Conservation (phyloP, 495 filamentous ascomycete genomes). For the Neurospora sp. region DNA sequence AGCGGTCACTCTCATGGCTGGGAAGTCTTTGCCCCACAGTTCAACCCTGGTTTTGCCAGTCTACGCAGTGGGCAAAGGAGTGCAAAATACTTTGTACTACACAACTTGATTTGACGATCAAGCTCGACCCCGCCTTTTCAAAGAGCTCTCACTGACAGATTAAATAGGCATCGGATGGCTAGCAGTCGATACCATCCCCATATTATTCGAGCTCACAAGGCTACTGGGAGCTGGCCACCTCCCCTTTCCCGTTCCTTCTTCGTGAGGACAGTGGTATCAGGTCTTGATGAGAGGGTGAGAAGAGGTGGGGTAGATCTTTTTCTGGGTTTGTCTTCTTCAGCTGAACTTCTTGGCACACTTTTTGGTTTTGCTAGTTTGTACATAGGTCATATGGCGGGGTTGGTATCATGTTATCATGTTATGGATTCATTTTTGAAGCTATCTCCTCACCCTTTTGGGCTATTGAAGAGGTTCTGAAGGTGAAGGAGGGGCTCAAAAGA, state of each 20-base stretch:
- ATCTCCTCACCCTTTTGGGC: background rate
- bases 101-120: background rate
- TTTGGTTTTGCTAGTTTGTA: background rate
- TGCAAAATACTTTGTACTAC: too few relatives aligned
- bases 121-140: background rate
- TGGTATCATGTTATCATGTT: background rate
- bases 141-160: background rate
- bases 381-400: background rate
- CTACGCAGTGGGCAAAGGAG: too few relatives aligned
- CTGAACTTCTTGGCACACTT: background rate
- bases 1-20: too few relatives aligned
- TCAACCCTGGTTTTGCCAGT: too few relatives aligned
- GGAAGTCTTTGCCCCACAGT: too few relatives aligned
- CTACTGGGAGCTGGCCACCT: conserved; percentile 32
- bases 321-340: background rate
- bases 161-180: conserved; percentile 62
- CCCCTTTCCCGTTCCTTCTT: background rate
- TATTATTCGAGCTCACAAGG: conserved; percentile 57
- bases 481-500: background rate
- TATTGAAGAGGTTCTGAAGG: background rate
- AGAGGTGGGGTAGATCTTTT: background rate
- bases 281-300: background rate
- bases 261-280: background rate
- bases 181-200: conserved; percentile 55
- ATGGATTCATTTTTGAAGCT: background rate